These are phyloP conservation scores for Ichthyophthirius multifiliis DNA, from an alignment of 169 alveolate species.

Conservation along the genomic window DNA sequence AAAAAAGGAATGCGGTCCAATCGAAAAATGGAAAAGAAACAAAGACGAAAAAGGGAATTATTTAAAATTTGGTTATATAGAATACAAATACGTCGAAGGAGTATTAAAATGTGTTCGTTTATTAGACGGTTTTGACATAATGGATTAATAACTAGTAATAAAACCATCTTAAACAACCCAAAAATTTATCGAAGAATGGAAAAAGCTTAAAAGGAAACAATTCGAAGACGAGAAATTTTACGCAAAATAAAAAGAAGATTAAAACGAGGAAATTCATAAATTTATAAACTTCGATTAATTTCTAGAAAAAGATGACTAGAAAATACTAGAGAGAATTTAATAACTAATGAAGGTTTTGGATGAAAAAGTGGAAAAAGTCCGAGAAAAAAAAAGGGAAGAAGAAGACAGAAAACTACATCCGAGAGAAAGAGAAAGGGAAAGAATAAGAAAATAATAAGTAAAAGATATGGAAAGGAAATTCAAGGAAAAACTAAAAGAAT, in stretches of 20 bases:
- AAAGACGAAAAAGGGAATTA: constrained; percentile 1
- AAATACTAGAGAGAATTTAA: background rate
- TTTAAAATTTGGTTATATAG: background rate
- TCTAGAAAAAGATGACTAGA: background rate
- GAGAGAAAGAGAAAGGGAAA: background rate
- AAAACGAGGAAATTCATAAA: background rate
- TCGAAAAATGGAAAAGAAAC: background rate
- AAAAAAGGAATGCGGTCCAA: background rate
- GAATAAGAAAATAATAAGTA: background rate
- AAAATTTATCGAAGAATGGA: background rate
- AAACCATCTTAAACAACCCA: background rate
- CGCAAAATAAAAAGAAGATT: too few relatives aligned
- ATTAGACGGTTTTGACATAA: background rate
- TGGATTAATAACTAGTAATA: background rate
- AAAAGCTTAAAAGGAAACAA: background rate
- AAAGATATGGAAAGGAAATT: background rate
- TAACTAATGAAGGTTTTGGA: background rate
- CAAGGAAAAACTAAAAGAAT: background rate
- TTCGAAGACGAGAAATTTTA: too few relatives aligned
- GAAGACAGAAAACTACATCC: constrained; percentile 2
- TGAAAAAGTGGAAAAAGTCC: constrained; percentile 2
- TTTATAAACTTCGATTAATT: background rate
- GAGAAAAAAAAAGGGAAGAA: constrained; percentile 6
- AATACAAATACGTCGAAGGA: background rate
- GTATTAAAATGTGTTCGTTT: background rate